Evolutionary conservation across 805 yeast species (phyloP), one percentile per base, ranked within the genome.

Genomic region (Suhomyces sp.): DNA sequence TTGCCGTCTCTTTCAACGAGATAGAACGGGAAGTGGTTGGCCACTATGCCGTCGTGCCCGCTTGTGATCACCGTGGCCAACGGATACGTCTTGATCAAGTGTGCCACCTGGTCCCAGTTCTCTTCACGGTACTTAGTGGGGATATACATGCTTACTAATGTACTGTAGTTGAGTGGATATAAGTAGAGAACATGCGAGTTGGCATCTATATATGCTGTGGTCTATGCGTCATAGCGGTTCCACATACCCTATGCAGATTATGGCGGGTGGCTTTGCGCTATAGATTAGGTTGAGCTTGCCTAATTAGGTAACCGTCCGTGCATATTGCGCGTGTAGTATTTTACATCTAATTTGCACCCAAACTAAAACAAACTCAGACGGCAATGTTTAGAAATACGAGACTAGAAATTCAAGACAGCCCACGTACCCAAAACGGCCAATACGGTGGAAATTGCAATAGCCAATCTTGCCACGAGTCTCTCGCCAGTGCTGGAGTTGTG

Each of bases 11-110:
- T 60, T 29, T 68, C 73, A 24, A 73, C 64, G 22, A 81, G 61
- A 33, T 72, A 66, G 58, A 84, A 83, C 3, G 88, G 88, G 19
- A 83, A 62, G 59, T 84, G 87, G 49, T 81, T 81, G 27, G 85
- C 84, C 48, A 76, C 70, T 17, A 78, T 62, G 10, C 71, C 73
- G 4, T 76, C 74, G 15, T 71, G 71, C 2, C 65, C 62, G n/a
- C 62, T 67, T 13, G 62, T 73, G 44, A 82, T 64, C 1, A 85
- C 64, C 0, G 84, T 77, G 3, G 80, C 88, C 40, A 85, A 64
- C 0, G 89, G 87, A 58, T 73, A 71, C 12, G 69, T 61, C 52
- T 65, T 63, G 49, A 84, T 80, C 15, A 84, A 65, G 17, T 68
- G 61, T 44, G 72, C 66, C 52, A 76, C 77, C 42, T 63, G 60